These are phyloP conservation scores for Penicillium paneum DNA, from an alignment of 2,329 filamentous ascomycete genomes.

Conservation along the genomic window DNA sequence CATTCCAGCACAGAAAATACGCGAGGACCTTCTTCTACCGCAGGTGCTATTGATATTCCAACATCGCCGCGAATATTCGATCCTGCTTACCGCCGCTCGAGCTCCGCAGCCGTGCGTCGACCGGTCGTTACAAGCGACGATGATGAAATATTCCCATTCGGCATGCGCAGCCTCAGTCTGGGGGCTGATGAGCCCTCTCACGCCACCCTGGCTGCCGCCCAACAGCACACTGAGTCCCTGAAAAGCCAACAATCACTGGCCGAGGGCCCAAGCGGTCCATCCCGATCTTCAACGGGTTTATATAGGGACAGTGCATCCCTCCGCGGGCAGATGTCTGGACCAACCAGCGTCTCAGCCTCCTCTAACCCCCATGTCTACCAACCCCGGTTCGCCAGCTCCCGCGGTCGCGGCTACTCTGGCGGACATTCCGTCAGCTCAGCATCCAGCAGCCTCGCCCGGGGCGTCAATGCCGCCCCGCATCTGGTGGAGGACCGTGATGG, in stretches of 20 bases:
- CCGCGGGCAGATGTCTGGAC: conserved; percentile 25
- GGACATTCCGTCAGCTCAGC: conserved; percentile 40
- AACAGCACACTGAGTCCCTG: conserved; percentile 34
- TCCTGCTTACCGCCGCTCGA: conserved; percentile 44
- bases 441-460: conserved; percentile 41
- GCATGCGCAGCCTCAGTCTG: conserved; percentile 47
- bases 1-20: conserved; percentile 36
- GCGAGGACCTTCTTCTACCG: conserved; percentile 34
- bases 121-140: conserved; percentile 40
- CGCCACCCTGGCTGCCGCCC: conserved; percentile 30
- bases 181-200: conserved; percentile 41
- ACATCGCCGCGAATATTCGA: conserved; percentile 45
- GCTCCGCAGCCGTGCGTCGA: conserved; percentile 43
- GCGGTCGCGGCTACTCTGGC: conserved; percentile 38
- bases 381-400: conserved; percentile 37
- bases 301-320: conserved; percentile 21
- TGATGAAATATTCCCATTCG: conserved; percentile 45
- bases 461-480: conserved; percentile 31
- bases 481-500: conserved; percentile 39
- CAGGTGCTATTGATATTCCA: conserved; percentile 49
- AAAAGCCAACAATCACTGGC: conserved; percentile 15
- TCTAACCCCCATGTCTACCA: conserved; percentile 37
- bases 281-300: conserved; percentile 13
- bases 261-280: conserved; percentile 22
- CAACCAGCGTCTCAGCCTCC: conserved; percentile 28